Evolutionary conservation across 2,329 filamentous ascomycete genomes (phyloP).

Genomic region (Myriosclerotinia duriaeana): DNA sequence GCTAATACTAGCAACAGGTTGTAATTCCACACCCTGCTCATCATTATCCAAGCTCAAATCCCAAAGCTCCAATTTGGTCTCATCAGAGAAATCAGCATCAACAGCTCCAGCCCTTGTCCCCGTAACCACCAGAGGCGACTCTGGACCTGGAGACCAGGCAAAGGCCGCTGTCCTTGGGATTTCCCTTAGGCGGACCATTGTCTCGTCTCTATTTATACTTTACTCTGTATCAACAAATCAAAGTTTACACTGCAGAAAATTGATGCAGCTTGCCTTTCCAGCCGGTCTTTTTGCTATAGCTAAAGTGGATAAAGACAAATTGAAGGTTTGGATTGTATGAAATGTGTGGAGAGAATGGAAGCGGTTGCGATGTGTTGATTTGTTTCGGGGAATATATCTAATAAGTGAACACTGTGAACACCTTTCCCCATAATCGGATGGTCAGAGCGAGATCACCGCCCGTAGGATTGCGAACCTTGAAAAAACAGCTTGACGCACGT

Average conservation of each 20-base stretch:
- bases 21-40: slow-evolving; percentile 76
- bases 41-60: slow-evolving; percentile 80
- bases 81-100: slow-evolving; percentile 95
- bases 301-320: neutral
- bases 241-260: slow-evolving; percentile 18
- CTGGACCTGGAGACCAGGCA: slow-evolving; percentile 85
- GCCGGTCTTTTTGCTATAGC: neutral
- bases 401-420: slow-evolving; percentile 24
- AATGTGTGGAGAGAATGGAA: slow-evolving; percentile 2
- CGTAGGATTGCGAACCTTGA: slow-evolving; percentile 11
- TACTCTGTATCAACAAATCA: slow-evolving; percentile 18
- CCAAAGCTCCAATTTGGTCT: slow-evolving; percentile 96
- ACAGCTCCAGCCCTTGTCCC: slow-evolving; percentile 94
- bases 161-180: slow-evolving; percentile 96
- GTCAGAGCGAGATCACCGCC: slow-evolving; percentile 22
- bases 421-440: slow-evolving; percentile 25
- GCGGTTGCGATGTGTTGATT: slow-evolving; percentile 10
- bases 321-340: slow-evolving; percentile 2
- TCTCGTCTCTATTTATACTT: slow-evolving; percentile 27
- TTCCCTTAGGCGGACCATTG: slow-evolving; percentile 94
- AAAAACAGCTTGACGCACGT: slow-evolving; percentile 15
- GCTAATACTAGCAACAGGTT: slow-evolving; percentile 78
- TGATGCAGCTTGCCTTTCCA: slow-evolving; percentile 19
- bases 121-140: slow-evolving; percentile 81
- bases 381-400: slow-evolving; percentile 13